Evolutionary conservation across 192 early-diverging fungal species (phyloP).

Genomic region (Funneliformis mosseae): DNA sequence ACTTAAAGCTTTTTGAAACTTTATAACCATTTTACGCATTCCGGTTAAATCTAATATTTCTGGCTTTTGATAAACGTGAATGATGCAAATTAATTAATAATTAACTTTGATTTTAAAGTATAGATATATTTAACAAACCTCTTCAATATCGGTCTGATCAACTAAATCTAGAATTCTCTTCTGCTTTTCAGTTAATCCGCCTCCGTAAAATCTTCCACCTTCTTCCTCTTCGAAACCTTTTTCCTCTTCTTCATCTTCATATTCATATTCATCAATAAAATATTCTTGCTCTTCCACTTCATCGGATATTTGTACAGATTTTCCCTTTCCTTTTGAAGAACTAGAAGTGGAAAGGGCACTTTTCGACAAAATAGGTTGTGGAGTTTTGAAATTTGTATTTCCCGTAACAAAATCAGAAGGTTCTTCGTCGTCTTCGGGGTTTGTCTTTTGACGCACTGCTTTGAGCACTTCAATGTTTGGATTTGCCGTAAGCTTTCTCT

Average conservation of each 20-base stretch:
- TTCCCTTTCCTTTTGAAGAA: slow-evolving; percentile 12
- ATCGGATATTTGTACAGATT: slow-evolving; percentile 35
- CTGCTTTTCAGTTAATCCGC: slow-evolving; percentile 78
- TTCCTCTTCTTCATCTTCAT: slow-evolving; percentile 26
- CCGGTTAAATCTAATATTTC: slow-evolving; percentile 60
- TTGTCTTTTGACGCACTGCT: slow-evolving; percentile 20
- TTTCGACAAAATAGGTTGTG: not conserved
- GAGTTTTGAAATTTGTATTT: not conserved
- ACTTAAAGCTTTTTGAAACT: slow-evolving; percentile 83
- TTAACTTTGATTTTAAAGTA: not conserved
- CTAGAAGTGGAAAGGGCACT: slow-evolving; percentile 20
- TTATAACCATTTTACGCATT: slow-evolving; percentile 76
- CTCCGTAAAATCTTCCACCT: slow-evolving; percentile 80
- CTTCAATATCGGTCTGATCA: slow-evolving; percentile 75
- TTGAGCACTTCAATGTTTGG: slow-evolving; percentile 51
- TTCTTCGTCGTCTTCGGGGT: slow-evolving; percentile 36
- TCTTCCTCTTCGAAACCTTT: slow-evolving; percentile 65
- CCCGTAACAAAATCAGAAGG: slow-evolving; percentile 7
- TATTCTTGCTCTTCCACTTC: slow-evolving; percentile 38
- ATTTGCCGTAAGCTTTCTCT: slow-evolving; percentile 50
- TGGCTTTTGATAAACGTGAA: slow-evolving; percentile 12
- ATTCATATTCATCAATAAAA: slow-evolving; percentile 19
- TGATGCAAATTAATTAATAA: not conserved
- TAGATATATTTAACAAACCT: too few relatives aligned
- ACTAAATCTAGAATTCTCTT: slow-evolving; percentile 80